Base-by-base conservation (phyloP, 202 grass and related monocot species). In the Saccharum hybrid region DNA sequence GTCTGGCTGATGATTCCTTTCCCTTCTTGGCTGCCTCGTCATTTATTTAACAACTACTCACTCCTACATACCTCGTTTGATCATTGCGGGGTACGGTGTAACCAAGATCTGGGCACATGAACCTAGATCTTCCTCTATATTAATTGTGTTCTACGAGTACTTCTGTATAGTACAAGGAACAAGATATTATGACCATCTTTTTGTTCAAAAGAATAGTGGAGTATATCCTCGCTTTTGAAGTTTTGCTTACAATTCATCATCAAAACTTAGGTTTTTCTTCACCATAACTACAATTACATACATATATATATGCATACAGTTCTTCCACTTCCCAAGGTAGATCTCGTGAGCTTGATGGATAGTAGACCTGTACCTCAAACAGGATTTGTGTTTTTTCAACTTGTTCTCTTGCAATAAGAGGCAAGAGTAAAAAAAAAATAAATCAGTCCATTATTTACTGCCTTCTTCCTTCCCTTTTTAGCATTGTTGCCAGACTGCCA, bases 311-410 rank as follows among this genome's bases (percentile, higher is more conserved):
- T 7, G 18, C 10, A 22, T 37, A 34, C 18, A 45, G 15, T 71
- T 61, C 37, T 62, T 71, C 4, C 51, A 33, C 28, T 59, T 31
- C 37, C 22, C 52, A 81, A 60, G 22, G 37, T 45, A 72, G 52
- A 31, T 56, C 28, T 60, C 51, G 19, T 45, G 9, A 61, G 67
- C 1, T 45, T 41, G 4, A 72, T 18, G 46, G 46, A 74, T 73
- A 74, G 69, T 54, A 74, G 4, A 74, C 28, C 71, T 74, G 71
- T 54, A 74, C 71, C 30, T 74, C 46, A 74, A n/a, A 74, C 71
- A 54, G 37, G 46, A 36, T 36, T 54, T 74, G 43, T 43, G 52
- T 81, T 59, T 37, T 54, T 54, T 23, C 56, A 77, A 54, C 66
- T 42, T 16, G 78, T 69, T 40, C 22, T 70, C 66, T 66, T 81